Evolutionary conservation across 306 rosid species (phyloP), one percentile per base, ranked within the genome.

Genomic region (Cicer chorassanicum): DNA sequence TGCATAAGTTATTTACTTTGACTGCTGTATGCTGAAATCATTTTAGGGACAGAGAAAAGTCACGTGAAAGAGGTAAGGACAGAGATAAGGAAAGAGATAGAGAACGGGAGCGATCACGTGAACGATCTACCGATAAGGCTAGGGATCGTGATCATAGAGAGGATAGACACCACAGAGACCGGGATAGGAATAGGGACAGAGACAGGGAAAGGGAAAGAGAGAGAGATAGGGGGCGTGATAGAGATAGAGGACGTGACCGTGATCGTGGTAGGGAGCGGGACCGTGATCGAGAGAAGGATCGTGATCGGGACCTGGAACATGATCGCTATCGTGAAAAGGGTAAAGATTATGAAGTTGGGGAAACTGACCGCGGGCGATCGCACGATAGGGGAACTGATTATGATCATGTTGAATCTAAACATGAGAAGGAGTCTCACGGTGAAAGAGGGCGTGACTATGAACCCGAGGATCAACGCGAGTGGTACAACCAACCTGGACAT

Each of bases 141-240:
- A 84, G 89, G 84, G 96, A 89, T 76, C 98, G 93, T 57, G 99
- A 95, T 46, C 80, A 86, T 60, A 86, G 91, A 72, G 99, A 95
- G 77, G 99, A 95, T 39, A 86, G 91, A 55, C 98, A 89, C 82
- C 96, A 89, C 82, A 88, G 93, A 82, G 99, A 95, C 72, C 89
- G 99, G 39, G 98, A 95, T 64, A 95, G 92, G 66, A 60, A 56
- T 15, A 70, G 81, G 72, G 86, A 84, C 62, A 83, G 70, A 56
- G 95, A 86, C 2, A 88, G 88, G 56, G 97, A 87, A 1, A 86
- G 85, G 80, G 97, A 86, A 2, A 82, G 92, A 42, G 98, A 90
- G 0, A 86, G 90, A n/a, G 96, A 86, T 10, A 89, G 93, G 0
- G 97, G 90, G 12, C 89, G 93, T 75, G 92, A 86, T 68, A 87